phyloP scores from a whole-genome alignment of 2,329 filamentous ascomycete genomes.

The Albophoma yamanashiensis region DNA sequence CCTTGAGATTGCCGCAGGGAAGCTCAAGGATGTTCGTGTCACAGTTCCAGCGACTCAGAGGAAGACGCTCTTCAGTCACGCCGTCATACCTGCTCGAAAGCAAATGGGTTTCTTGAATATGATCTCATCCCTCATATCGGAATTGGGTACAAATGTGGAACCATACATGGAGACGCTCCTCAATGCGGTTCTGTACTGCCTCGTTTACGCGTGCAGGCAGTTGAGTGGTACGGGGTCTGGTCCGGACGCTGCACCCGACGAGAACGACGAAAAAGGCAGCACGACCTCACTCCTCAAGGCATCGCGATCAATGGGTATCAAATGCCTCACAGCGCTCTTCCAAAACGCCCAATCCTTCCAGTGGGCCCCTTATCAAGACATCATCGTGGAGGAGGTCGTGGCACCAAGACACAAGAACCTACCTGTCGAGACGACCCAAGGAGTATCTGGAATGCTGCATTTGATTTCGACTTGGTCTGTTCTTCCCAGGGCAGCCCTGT shows the following conservation, averaged over 20 bases:
- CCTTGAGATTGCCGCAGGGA: constrained; percentile 69
- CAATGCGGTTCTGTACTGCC: constrained; percentile 71
- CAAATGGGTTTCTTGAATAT: constrained; percentile 90
- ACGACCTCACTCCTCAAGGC: constrained; percentile 51
- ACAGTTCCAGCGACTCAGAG: constrained; percentile 37
- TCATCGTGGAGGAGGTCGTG: constrained; percentile 66
- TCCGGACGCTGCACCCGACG: constrained; percentile 23
- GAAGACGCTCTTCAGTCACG: constrained; percentile 42
- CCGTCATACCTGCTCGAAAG: constrained; percentile 59
- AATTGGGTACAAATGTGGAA: constrained; percentile 63
- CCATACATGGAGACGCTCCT: constrained; percentile 60
- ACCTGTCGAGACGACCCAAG: constrained; percentile 77
- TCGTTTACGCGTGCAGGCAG: constrained; percentile 57
- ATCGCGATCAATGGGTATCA: constrained; percentile 63
- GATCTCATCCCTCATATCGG: constrained; percentile 76
- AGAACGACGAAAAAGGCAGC: constrained; percentile 31
- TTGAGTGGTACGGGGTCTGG: constrained; percentile 32
- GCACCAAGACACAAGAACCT: constrained; percentile 69
- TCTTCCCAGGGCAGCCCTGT: constrained; percentile 52
- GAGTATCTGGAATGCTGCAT: constrained; percentile 71
- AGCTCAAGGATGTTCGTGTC: constrained; percentile 51
- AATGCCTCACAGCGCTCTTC: constrained; percentile 73
- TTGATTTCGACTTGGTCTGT: constrained; percentile 75
- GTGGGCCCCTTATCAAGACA: constrained; percentile 60
- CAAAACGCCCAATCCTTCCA: constrained; percentile 58